These are phyloP conservation scores for Penicillium desertorum DNA, from an alignment of 495 filamentous ascomycete species.

Conservation along the genomic window DNA sequence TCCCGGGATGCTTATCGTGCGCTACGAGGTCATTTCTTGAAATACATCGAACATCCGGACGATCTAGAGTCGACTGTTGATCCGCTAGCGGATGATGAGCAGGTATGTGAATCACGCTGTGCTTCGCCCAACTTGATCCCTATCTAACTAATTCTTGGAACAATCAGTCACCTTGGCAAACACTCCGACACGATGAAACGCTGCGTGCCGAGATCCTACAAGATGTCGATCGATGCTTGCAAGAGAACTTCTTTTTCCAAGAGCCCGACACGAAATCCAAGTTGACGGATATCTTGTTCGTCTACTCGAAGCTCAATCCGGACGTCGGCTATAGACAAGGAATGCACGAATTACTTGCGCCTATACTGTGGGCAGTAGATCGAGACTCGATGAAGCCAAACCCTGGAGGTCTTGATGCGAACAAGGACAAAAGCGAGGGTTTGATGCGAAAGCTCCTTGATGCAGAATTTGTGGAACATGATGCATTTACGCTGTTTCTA, in stretches of 20 bases:
- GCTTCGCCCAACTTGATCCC: not conserved
- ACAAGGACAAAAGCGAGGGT: slow-evolving; percentile 36
- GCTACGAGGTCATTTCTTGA: slow-evolving; percentile 70
- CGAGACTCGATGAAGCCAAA: slow-evolving; percentile 69
- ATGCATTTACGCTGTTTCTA: slow-evolving; percentile 83
- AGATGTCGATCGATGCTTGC: slow-evolving; percentile 90
- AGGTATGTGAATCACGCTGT: slow-evolving; percentile 53
- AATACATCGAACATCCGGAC: slow-evolving; percentile 78
- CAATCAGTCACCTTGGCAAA: slow-evolving; percentile 82
- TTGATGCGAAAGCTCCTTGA: slow-evolving; percentile 67
- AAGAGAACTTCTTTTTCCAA: slow-evolving; percentile 89
- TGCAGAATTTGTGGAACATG: slow-evolving; percentile 75
- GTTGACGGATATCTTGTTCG: slow-evolving; percentile 84
- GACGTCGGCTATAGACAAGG: slow-evolving; percentile 90
- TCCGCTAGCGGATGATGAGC: slow-evolving; percentile 81
- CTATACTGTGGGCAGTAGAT: slow-evolving; percentile 84
- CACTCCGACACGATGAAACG: slow-evolving; percentile 76
- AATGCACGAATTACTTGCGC: slow-evolving; percentile 94
- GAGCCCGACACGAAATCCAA: slow-evolving; percentile 73
- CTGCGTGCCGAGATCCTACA: slow-evolving; percentile 89
- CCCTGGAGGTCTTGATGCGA: slow-evolving; percentile 16
- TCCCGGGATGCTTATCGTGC: slow-evolving; percentile 72
- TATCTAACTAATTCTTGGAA: slow-evolving; percentile 39
- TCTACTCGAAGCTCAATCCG: slow-evolving; percentile 91
- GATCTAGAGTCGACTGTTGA: slow-evolving; percentile 72